phyloP scores from a whole-genome alignment of 129 eudicot genomes.

The Saposhnikovia divaricata region DNA sequence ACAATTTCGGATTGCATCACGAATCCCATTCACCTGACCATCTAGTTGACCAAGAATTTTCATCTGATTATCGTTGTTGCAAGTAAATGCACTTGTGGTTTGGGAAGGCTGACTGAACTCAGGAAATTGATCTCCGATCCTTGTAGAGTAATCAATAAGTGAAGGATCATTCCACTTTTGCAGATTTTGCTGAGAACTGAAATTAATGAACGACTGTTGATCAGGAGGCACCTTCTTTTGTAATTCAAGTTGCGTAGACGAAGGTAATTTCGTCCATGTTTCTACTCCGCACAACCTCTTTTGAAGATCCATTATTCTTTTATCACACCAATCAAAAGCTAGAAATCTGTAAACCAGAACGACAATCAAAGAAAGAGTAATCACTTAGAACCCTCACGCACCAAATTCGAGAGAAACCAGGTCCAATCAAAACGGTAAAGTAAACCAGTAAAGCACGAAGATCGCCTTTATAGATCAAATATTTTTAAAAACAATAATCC shows the following conservation, averaged over 20 bases:
- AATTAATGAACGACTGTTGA: slow-evolving; percentile 24
- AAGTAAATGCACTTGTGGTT: slow-evolving; percentile 18
- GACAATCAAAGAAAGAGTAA: not conserved
- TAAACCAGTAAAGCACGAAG: not conserved
- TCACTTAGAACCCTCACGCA: not conserved
- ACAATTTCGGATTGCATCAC: slow-evolving; percentile 23
- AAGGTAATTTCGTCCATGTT: slow-evolving; percentile 29
- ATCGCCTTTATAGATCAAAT: not conserved
- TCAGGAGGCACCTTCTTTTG: slow-evolving; percentile 24
- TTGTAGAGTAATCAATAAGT: slow-evolving; percentile 29
- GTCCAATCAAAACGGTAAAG: not conserved
- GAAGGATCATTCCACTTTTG: slow-evolving; percentile 42
- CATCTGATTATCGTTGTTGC: slow-evolving; percentile 18
- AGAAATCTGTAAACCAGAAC: slow-evolving; percentile 4
- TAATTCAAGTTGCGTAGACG: slow-evolving; percentile 22
- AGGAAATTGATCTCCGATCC: slow-evolving; percentile 31
- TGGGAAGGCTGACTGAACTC: slow-evolving; percentile 23
- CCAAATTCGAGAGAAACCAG: not conserved
- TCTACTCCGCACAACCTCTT: slow-evolving; percentile 36
- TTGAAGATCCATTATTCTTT: slow-evolving; percentile 50
- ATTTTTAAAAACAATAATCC: not conserved
- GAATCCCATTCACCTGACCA: slow-evolving; percentile 23
- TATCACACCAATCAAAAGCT: not conserved
- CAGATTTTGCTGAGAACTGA: slow-evolving; percentile 26
- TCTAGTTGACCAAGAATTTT: slow-evolving; percentile 34